Conservation (phyloP, 345 rosid species). For the Fremontodendron californicum region DNA sequence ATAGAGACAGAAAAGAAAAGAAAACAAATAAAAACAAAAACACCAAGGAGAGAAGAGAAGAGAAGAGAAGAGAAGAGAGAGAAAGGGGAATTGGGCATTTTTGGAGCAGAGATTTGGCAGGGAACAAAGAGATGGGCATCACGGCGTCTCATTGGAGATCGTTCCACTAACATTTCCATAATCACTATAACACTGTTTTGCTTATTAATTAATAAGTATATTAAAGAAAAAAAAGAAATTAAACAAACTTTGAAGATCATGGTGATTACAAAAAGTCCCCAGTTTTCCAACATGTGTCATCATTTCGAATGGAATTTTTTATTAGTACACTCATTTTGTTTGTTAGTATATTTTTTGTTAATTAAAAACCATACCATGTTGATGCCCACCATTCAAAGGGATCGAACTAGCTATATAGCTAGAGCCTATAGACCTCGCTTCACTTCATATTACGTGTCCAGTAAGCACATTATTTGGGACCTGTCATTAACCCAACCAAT, state of each 20-base stretch:
- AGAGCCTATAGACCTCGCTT: neutral
- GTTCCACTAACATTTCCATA: slow-evolving; percentile 22
- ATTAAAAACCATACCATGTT: neutral
- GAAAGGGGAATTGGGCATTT: slow-evolving; percentile 6
- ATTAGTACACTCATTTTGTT: slow-evolving; percentile 2
- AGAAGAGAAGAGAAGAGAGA: neutral
- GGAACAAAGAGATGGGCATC: slow-evolving; percentile 20
- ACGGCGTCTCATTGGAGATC: slow-evolving; percentile 24
- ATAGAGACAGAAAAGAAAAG: neutral
- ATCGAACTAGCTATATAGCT: neutral
- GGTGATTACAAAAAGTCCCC: slow-evolving; percentile 1
- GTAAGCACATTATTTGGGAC: slow-evolving; percentile 21
- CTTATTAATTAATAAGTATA: neutral
- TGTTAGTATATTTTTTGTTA: neutral
- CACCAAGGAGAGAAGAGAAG: neutral
- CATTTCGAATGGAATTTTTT: slow-evolving; percentile 11
- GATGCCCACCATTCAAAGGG: neutral
- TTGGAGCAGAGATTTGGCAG: slow-evolving; percentile 3
- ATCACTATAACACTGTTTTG: neutral
- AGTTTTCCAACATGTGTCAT: slow-evolving; percentile 15
- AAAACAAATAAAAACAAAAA: neutral
- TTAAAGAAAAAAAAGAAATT: too few species aligned
- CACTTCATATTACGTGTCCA: slow-evolving; percentile 22
- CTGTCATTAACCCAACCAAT: slow-evolving; percentile 5
- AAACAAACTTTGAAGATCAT: neutral